phyloP scores from a whole-genome alignment of 2,329 filamentous ascomycete genomes.

The Fusarium marasasianum region DNA sequence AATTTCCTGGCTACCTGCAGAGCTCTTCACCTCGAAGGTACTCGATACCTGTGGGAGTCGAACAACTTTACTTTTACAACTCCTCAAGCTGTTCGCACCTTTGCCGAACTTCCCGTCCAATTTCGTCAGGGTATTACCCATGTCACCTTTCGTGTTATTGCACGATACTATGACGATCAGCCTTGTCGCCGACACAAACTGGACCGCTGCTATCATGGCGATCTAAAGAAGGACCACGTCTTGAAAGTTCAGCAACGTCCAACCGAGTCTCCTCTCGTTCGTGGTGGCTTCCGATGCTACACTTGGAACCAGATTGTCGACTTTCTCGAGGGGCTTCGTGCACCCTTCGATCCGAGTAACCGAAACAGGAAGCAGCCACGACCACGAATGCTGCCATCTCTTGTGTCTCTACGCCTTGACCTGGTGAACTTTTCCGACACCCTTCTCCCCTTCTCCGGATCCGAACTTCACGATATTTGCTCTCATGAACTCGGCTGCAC shows the following conservation, averaged over 20 bases:
- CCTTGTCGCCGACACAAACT: slow-evolving; percentile 52
- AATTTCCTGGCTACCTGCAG: slow-evolving; percentile 63
- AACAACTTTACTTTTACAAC: slow-evolving; percentile 66
- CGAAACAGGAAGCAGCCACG: slow-evolving; percentile 48
- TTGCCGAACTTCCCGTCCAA: slow-evolving; percentile 55
- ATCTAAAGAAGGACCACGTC: slow-evolving; percentile 53
- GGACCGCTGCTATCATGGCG: slow-evolving; percentile 54
- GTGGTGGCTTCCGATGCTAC: slow-evolving; percentile 64
- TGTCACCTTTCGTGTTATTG: slow-evolving; percentile 63
- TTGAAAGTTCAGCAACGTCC: slow-evolving; percentile 55
- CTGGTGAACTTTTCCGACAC: slow-evolving; percentile 64
- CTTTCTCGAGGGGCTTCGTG: slow-evolving; percentile 61
- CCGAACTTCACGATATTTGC: slow-evolving; percentile 61
- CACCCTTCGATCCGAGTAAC: slow-evolving; percentile 57
- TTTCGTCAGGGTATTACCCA: slow-evolving; percentile 57
- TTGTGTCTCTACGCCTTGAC: slow-evolving; percentile 61
- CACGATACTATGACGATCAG: slow-evolving; percentile 65
- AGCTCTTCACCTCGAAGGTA: slow-evolving; percentile 60
- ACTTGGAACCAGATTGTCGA: slow-evolving; percentile 64
- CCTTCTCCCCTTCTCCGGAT: slow-evolving; percentile 56
- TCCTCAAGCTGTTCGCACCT: slow-evolving; percentile 59
- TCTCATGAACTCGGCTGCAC: slow-evolving; percentile 64
- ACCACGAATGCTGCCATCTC: slow-evolving; percentile 58
- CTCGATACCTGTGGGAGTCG: slow-evolving; percentile 59
- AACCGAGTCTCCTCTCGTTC: slow-evolving; percentile 57